Percentiles rank a stretch among this genome's conserved stretches.
These are phyloP conservation scores for Arthrobotrys pseudoclavata DNA, from an alignment of 2,329 filamentous ascomycete species.

Conservation along the genomic window DNA sequence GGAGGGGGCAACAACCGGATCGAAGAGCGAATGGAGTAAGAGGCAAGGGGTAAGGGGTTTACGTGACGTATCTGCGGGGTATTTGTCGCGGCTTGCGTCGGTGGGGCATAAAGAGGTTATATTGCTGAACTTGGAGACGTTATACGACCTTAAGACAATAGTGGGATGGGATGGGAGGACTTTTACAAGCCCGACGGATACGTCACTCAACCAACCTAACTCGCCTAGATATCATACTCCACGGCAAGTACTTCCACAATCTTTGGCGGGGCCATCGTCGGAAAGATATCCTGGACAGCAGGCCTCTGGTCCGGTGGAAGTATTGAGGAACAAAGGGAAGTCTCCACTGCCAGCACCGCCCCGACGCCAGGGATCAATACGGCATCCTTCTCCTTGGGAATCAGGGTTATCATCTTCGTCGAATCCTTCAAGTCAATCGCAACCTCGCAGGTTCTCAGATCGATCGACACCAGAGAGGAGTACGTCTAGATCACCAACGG, in stretches of 20 bases:
- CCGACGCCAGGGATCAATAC: constrained; percentile 4
- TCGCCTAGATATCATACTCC: not conserved
- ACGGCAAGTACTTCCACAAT: not conserved
- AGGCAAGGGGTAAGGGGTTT: not conserved
- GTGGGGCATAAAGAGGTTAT: constrained; percentile 22
- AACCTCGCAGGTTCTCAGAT: not conserved
- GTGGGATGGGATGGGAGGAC: not conserved
- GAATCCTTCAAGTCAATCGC: not conserved
- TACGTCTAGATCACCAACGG: not conserved
- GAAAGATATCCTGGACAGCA: not conserved
- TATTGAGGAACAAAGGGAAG: not conserved
- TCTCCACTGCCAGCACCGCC: not conserved
- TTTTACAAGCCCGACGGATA: not conserved
- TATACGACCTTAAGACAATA: not conserved
- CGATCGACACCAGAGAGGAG: not conserved
- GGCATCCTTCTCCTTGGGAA: constrained; percentile 34
- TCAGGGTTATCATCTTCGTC: constrained; percentile 3
- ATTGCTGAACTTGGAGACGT: constrained; percentile 10
- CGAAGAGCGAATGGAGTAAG: not conserved
- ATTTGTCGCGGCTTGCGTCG: constrained; percentile 8
- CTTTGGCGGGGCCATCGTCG: not conserved
- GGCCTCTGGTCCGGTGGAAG: not conserved
- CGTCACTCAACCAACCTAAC: not conserved
- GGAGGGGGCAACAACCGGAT: not conserved
- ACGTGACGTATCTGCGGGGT: not conserved